Conservation (phyloP, 768 basidiomycete genomes). For the Lyophyllum shimeji region DNA sequence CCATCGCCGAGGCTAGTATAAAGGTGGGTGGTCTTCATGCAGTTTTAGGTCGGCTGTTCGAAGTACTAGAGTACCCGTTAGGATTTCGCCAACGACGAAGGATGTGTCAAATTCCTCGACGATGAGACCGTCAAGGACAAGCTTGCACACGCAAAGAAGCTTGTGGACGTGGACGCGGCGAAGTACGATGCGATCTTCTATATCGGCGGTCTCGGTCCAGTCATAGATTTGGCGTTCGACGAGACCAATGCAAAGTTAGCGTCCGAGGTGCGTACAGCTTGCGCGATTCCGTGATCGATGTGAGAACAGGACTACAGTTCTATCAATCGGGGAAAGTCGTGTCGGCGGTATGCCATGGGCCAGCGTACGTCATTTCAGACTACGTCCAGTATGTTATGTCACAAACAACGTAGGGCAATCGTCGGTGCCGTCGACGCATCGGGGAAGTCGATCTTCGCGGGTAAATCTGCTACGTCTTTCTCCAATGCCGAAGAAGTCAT, state of each 20-base stretch:
- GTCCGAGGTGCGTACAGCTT: slow-evolving; percentile 40
- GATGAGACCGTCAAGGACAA: slow-evolving; percentile 54
- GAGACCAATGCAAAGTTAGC: slow-evolving; percentile 55
- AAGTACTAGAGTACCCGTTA: slow-evolving; percentile 22
- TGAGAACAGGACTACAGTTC: slow-evolving; percentile 41
- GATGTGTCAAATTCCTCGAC: slow-evolving; percentile 54
- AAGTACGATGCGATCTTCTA: slow-evolving; percentile 79
- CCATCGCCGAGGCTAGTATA: slow-evolving; percentile 58
- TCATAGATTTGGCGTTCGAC: slow-evolving; percentile 67
- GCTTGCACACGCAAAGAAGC: slow-evolving; percentile 55
- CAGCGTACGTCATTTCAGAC: slow-evolving; percentile 47
- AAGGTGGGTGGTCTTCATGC: slow-evolving; percentile 32
- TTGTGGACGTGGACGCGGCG: slow-evolving; percentile 53
- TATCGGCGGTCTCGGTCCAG: slow-evolving; percentile 78
- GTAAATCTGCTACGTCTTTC: slow-evolving; percentile 63
- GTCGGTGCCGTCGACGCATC: slow-evolving; percentile 52
- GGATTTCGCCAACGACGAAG: slow-evolving; percentile 53
- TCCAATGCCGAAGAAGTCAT: slow-evolving; percentile 68
- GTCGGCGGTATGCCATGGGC: slow-evolving; percentile 79
- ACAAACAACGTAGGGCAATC: slow-evolving; percentile 43
- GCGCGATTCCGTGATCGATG: background rate
- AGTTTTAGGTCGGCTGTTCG: background rate
- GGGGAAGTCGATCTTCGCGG: slow-evolving; percentile 66
- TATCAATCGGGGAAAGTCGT: slow-evolving; percentile 66
- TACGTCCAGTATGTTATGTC: background rate